Percentiles rank a stretch among this genome's conserved stretches.
These are phyloP conservation scores for Zygotorulaspora danielsina DNA, from an alignment of 805 yeast genomes.

Conservation along the genomic window DNA sequence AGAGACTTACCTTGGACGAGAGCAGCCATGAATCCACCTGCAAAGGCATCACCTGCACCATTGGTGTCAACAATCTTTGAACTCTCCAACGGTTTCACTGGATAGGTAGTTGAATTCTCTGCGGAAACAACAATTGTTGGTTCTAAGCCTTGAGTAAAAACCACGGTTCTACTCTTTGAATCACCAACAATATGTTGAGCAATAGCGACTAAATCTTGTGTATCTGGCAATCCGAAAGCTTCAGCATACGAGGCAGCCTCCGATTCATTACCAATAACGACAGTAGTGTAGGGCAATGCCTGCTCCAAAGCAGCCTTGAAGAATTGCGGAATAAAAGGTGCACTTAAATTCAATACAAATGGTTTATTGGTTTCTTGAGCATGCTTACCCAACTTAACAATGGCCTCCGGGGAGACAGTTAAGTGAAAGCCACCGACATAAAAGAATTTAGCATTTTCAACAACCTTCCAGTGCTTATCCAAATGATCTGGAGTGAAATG, in stretches of 20 bases:
- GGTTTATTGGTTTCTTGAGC: conserved; percentile 79
- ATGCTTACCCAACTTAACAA: conserved; percentile 81
- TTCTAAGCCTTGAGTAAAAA: conserved; percentile 93
- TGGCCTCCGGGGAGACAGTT: conserved; percentile 96
- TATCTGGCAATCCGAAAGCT: conserved; percentile 58
- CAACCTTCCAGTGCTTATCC: conserved; percentile 79
- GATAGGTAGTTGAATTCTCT: conserved; percentile 48
- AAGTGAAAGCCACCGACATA: conserved; percentile 99
- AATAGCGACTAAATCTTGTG: conserved; percentile 58
- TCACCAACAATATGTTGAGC: conserved; percentile 61
- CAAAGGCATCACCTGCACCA: conserved; percentile 99
- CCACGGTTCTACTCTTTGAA: conserved; percentile 81
- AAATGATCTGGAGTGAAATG: conserved; percentile 88
- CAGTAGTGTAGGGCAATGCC: conserved; percentile 82
- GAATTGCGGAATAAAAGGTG: conserved; percentile 94
- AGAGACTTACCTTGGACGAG: conserved; percentile 68
- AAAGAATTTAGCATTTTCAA: conserved; percentile 73
- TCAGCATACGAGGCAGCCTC: conserved; percentile 95
- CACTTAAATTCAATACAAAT: conserved; percentile 82
- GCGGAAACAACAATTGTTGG: conserved; percentile 77
- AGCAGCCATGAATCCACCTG: conserved; percentile 92
- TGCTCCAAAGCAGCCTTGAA: conserved; percentile 86
- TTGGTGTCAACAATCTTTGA: conserved; percentile 82
- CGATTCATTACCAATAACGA: conserved; percentile 90
- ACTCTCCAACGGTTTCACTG: conserved; percentile 68